Conservation (phyloP, 1,284 basidiomycete genomes). For the Hymenochaete sp. region DNA sequence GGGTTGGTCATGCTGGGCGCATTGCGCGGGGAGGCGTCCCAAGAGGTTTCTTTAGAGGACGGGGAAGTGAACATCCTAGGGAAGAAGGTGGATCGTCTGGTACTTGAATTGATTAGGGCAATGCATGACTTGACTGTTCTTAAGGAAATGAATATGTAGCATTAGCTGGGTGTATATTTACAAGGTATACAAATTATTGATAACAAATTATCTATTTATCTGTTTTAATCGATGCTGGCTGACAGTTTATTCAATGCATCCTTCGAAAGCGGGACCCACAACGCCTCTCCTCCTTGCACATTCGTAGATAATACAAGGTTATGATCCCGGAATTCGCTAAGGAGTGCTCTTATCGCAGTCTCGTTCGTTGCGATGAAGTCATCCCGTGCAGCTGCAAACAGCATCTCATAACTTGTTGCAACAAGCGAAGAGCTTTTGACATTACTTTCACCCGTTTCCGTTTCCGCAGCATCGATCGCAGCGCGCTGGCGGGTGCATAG, state of each 20-base stretch:
- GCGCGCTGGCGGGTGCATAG: conserved; percentile 61
- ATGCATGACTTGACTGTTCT: not conserved
- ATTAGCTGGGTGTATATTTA: not conserved
- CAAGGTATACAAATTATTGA: not conserved
- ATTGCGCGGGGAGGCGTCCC: too few relatives aligned
- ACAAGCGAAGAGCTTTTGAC: conserved; percentile 31
- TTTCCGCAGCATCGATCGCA: conserved; percentile 34
- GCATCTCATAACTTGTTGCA: conserved; percentile 52
- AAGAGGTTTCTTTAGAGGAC: conserved; percentile 2
- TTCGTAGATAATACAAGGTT: conserved; percentile 56
- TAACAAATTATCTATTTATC: not conserved
- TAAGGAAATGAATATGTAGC: not conserved
- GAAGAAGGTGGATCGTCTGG: not conserved
- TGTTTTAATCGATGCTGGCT: conserved; percentile 5
- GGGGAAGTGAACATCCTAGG: not conserved
- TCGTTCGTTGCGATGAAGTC: conserved; percentile 84
- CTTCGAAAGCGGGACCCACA: conserved; percentile 80
- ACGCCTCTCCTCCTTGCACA: conserved; percentile 37
- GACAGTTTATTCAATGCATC: conserved; percentile 37
- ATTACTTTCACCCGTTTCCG: conserved; percentile 15
- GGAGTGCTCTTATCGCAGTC: conserved; percentile 67
- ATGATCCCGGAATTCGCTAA: conserved; percentile 88
- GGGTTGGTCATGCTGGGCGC: conserved; percentile 28
- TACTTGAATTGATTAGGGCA: not conserved
- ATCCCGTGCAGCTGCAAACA: conserved; percentile 62